phyloP scores from a whole-genome alignment of 306 rosid genomes.

The Lablab purpureus region DNA sequence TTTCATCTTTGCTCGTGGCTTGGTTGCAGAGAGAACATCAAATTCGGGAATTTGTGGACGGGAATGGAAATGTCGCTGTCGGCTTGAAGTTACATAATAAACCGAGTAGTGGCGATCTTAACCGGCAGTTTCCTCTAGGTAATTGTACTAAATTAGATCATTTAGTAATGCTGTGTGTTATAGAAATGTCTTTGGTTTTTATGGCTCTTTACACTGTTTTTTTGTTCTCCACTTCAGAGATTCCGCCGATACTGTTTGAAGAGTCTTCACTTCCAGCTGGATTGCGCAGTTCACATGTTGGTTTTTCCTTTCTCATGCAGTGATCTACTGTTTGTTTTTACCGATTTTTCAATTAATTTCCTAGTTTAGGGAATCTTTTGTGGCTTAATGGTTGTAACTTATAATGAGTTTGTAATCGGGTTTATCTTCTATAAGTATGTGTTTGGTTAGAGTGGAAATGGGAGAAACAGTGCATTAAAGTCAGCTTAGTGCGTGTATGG shows the following conservation, averaged over 20 bases:
- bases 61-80: constrained; percentile 48
- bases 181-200: constrained; percentile 7
- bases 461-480: neutral
- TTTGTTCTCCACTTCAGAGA: constrained; percentile 50
- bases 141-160: constrained; percentile 39
- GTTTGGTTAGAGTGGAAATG: constrained; percentile 19
- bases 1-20: constrained; percentile 1
- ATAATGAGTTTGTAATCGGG: neutral
- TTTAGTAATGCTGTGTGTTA: constrained; percentile 16
- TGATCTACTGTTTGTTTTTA: neutral
- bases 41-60: constrained; percentile 53
- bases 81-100: constrained; percentile 50
- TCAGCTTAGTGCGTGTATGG: neutral
- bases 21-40: constrained; percentile 56
- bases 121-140: constrained; percentile 67
- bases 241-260: constrained; percentile 65
- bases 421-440: constrained; percentile 10
- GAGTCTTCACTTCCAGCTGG: constrained; percentile 62
- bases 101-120: constrained; percentile 51
- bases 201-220: constrained; percentile 18
- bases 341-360: neutral
- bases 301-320: constrained; percentile 41
- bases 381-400: constrained; percentile 30
- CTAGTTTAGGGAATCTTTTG: constrained; percentile 31
- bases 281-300: constrained; percentile 60